Conservation (phyloP, 345 rosid genomes). For the Melastoma malabathricum region DNA sequence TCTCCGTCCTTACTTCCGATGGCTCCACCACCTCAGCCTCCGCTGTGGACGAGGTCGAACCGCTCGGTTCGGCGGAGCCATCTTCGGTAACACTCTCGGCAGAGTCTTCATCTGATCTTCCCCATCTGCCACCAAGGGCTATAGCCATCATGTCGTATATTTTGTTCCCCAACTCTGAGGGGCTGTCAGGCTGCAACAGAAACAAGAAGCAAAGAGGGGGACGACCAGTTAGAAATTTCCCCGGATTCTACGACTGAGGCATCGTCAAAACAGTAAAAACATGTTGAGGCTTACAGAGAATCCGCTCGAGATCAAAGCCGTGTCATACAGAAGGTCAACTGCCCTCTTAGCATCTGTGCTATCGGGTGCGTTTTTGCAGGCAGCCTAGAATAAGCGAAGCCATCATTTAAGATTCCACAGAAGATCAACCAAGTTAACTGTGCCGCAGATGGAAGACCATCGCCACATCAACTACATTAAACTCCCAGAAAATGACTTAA, state of each 20-base stretch:
- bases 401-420: not conserved
- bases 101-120: slow-evolving; percentile 44
- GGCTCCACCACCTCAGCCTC: slow-evolving; percentile 78
- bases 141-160: slow-evolving; percentile 97
- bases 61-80: slow-evolving; percentile 16
- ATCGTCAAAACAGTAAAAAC: not conserved
- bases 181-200: slow-evolving; percentile 79
- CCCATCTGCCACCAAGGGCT: slow-evolving; percentile 99
- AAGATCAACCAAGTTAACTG: too few relatives aligned
- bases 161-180: slow-evolving; percentile 86
- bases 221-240: not conserved
- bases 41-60: slow-evolving; percentile 7
- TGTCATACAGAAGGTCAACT: slow-evolving; percentile 78
- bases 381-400: slow-evolving; percentile 44
- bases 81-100: slow-evolving; percentile 9
- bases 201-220: not conserved
- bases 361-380: slow-evolving; percentile 82
- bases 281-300: slow-evolving; percentile 43
- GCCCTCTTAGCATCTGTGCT: slow-evolving; percentile 80
- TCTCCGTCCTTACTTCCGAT: slow-evolving; percentile 76
- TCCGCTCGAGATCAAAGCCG: slow-evolving; percentile 94
- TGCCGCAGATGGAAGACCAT: too few relatives aligned
- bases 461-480: too few relatives aligned
- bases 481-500: not conserved
- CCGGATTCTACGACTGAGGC: not conserved